Conservation (phyloP, 805 yeast species). For the Ogataea kodamae region DNA sequence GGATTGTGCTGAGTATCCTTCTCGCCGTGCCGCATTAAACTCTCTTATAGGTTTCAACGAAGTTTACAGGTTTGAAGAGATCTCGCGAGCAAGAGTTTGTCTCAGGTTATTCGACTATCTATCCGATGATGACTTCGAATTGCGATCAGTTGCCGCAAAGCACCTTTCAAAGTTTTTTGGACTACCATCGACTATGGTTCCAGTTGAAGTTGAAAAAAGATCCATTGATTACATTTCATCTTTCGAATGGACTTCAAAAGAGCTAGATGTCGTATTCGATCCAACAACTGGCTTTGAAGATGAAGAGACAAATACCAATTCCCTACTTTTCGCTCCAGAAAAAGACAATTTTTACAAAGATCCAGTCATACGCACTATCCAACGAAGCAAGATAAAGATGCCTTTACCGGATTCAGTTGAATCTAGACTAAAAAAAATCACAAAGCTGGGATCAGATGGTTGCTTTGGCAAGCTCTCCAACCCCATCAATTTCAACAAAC, state of each 20-base stretch:
- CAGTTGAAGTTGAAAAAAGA: slow-evolving; percentile 32
- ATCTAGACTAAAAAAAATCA: slow-evolving; percentile 2
- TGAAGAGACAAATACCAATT: slow-evolving; percentile 19
- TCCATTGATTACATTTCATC: slow-evolving; percentile 20
- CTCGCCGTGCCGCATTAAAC: slow-evolving; percentile 43
- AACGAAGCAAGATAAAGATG: slow-evolving; percentile 18
- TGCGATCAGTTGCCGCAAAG: slow-evolving; percentile 47
- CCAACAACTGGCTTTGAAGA: slow-evolving; percentile 4
- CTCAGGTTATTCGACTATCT: slow-evolving; percentile 37
- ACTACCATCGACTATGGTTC: slow-evolving; percentile 24
- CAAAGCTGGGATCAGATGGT: slow-evolving; percentile 21
- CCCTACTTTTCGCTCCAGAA: slow-evolving; percentile 60
- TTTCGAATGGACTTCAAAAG: slow-evolving; percentile 1
- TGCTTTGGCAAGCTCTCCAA: slow-evolving; percentile 31
- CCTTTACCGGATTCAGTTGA: no score
- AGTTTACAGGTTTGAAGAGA: slow-evolving; percentile 4
- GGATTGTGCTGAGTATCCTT: slow-evolving; percentile 44
- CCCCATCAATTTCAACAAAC: slow-evolving; percentile 22
- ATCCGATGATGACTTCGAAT: slow-evolving; percentile 64
- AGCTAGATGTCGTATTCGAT: slow-evolving; percentile 1
- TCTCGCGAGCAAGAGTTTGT: slow-evolving; percentile 8
- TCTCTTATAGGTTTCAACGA: slow-evolving; percentile 38
- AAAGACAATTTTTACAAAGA: slow-evolving; percentile 64
- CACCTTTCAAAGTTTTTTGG: slow-evolving; percentile 36
- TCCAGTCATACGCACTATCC: slow-evolving; percentile 30